Conservation (phyloP, 768 basidiomycete genomes). For the Trametes cinnabarina region DNA sequence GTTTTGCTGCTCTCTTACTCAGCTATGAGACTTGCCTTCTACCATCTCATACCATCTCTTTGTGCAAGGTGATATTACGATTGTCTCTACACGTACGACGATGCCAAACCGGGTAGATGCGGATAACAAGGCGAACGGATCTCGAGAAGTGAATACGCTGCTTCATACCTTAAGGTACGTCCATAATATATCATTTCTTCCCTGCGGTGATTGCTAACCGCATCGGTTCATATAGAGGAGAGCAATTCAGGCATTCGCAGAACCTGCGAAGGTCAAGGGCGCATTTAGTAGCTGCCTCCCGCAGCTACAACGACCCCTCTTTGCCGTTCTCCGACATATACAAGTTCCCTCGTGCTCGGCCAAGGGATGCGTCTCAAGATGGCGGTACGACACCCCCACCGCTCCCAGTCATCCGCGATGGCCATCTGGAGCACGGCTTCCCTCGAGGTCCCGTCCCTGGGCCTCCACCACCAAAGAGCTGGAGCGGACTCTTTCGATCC, state of each 20-base stretch:
- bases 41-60: neutral
- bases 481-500: slow-evolving; percentile 38
- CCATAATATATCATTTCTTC: neutral
- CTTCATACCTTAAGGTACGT: slow-evolving; percentile 53
- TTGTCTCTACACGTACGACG: neutral
- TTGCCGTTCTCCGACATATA: slow-evolving; percentile 44
- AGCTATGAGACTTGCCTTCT: slow-evolving; percentile 3
- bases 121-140: neutral
- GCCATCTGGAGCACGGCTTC: slow-evolving; percentile 20
- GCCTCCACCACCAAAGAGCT: slow-evolving; percentile 49
- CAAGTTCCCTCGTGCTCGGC: slow-evolving; percentile 1
- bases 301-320: slow-evolving; percentile 41
- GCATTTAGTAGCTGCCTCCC: slow-evolving; percentile 10
- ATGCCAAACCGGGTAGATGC: slow-evolving; percentile 1
- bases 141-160: slow-evolving; percentile 43
- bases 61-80: neutral
- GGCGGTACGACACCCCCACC: slow-evolving; percentile 12
- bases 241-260: slow-evolving; percentile 65
- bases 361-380: neutral
- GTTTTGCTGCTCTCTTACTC: neutral
- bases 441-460: slow-evolving; percentile 27
- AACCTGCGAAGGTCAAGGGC: slow-evolving; percentile 42
- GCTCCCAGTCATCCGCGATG: slow-evolving; percentile 16
- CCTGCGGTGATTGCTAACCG: slow-evolving; percentile 4
- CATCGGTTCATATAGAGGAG: slow-evolving; percentile 48